A percentile compares a stretch with the other conserved stretches of the same genome.
phyloP scores from a whole-genome alignment of 2,329 filamentous ascomycete genomes.

The Fusarium foetens region DNA sequence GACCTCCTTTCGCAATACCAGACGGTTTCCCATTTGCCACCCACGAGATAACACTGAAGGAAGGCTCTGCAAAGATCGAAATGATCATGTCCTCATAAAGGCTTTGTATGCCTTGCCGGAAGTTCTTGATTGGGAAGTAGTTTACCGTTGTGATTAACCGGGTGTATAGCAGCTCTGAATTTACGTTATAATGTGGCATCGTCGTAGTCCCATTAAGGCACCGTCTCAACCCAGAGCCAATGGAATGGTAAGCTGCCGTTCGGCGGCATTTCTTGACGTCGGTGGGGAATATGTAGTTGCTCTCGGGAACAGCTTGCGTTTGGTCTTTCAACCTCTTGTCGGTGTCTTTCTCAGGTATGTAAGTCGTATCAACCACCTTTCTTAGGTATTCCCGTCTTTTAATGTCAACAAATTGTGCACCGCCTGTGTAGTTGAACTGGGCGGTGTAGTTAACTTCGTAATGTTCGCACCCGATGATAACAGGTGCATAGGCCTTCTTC shows the following conservation, averaged over 20 bases:
- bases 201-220: neutral
- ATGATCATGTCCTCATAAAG: constrained; percentile 11
- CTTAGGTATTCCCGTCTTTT: accelerated
- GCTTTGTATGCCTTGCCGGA: accelerated
- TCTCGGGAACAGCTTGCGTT: neutral
- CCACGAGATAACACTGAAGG: neutral
- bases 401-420: accelerated
- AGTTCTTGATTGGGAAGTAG: neutral
- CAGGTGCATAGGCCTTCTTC: accelerated
- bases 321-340: constrained; percentile 15
- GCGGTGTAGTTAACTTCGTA: neutral
- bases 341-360: accelerated
- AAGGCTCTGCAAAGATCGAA: neutral
- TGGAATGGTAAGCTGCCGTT: constrained; percentile 1
- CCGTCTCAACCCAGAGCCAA: accelerated
- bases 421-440: neutral
- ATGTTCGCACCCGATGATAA: constrained; percentile 18
- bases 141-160: constrained; percentile 11
- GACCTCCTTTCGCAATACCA: accelerated
- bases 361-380: constrained; percentile 2
- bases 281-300: neutral
- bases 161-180: constrained; percentile 1
- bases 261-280: neutral
- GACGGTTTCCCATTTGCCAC: neutral
- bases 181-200: neutral